phyloP scores from a whole-genome alignment of 257 asterid species.

The Rauvolfia tetraphylla region DNA sequence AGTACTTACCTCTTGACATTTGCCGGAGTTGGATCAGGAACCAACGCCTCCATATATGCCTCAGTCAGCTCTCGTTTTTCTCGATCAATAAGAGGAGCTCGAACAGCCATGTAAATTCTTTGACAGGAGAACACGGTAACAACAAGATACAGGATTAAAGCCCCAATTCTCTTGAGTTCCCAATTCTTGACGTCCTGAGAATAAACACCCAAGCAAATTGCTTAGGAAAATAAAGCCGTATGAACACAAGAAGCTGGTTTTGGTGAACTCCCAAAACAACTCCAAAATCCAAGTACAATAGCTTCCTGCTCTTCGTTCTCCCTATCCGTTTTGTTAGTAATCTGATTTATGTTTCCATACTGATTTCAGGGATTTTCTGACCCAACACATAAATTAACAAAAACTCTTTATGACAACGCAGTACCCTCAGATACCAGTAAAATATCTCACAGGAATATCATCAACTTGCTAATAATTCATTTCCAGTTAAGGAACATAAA shows the following conservation, averaged over 20 bases:
- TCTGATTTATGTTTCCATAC: not conserved
- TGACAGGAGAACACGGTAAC: slow-evolving; percentile 50
- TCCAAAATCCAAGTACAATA: not conserved
- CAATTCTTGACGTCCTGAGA: slow-evolving; percentile 75
- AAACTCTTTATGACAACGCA: not conserved
- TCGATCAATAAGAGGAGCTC: slow-evolving; percentile 71
- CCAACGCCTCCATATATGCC: slow-evolving; percentile 91
- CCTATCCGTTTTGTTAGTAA: not conserved
- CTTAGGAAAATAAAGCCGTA: not conserved
- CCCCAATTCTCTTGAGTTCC: slow-evolving; percentile 76
- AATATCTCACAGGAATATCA: not conserved
- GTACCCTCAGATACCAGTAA: not conserved
- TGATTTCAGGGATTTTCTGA: not conserved
- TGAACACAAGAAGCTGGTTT: not conserved
- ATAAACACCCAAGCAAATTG: slow-evolving; percentile 3
- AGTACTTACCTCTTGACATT: slow-evolving; percentile 64
- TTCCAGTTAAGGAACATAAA: not conserved
- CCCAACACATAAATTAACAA: not conserved
- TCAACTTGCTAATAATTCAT: slow-evolving; percentile 1
- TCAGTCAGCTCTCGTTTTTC: slow-evolving; percentile 72
- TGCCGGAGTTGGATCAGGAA: slow-evolving; percentile 89
- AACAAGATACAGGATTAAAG: slow-evolving; percentile 54
- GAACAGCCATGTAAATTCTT: slow-evolving; percentile 54
- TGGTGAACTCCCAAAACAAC: not conserved
- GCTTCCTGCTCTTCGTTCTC: not conserved